phyloP scores from a whole-genome alignment of 257 asterid species.

The Schizonepeta tenuifolia region DNA sequence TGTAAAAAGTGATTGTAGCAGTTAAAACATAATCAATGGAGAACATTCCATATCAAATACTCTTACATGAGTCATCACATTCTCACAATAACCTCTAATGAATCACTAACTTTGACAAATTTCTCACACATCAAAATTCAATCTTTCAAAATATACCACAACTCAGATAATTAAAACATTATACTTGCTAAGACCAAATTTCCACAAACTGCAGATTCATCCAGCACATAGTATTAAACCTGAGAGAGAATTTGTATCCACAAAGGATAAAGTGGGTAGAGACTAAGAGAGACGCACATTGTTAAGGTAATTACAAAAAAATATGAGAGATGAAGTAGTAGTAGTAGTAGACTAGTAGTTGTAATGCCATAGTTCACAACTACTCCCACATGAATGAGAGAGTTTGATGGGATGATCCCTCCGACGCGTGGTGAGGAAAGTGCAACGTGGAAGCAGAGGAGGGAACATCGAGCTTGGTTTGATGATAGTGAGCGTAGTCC shows the following conservation, averaged over 20 bases:
- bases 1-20: too few species aligned
- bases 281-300: background rate
- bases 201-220: background rate
- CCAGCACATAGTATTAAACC: background rate
- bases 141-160: too few species aligned
- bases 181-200: background rate
- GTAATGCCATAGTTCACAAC: background rate
- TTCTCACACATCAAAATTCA: too few species aligned
- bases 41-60: too few species aligned
- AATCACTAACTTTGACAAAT: too few species aligned
- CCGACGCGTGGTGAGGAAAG: conserved; percentile 41
- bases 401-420: conserved; percentile 76
- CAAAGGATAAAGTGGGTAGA: background rate
- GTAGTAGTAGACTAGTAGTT: background rate
- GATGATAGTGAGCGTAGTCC: background rate
- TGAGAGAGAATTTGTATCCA: background rate
- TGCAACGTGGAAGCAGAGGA: conserved; percentile 42
- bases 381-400: conserved; percentile 87
- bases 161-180: too few species aligned
- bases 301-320: conserved; percentile 11
- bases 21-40: too few species aligned
- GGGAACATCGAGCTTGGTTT: background rate
- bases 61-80: too few species aligned
- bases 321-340: background rate
- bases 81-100: too few species aligned